Base-by-base conservation (phyloP, 2,329 filamentous ascomycete species). In the Mycosphaerella sp. region DNA sequence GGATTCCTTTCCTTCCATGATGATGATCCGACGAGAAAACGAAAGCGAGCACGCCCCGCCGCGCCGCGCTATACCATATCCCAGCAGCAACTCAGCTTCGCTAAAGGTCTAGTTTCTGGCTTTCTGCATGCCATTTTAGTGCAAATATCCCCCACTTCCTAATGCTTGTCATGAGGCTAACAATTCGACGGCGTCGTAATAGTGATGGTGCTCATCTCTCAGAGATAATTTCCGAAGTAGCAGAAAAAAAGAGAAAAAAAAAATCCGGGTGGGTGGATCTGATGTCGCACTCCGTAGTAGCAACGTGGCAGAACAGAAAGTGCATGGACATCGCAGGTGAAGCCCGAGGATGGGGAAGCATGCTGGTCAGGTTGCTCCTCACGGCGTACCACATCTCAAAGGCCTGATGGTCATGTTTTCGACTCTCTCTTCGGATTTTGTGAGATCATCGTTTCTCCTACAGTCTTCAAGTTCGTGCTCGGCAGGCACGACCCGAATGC, bases 111-210 rank as follows among this genome's bases (percentile, higher is more conserved):
- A 41, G 37, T 25, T 12, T 41, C 36, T 48, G 17, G 21, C 16
- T 25, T 12, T 41, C 36, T 48, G 17, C 44, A 41, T 35, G 16
- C 16, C 37, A 42, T 48, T 27, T 39, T 39, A 39, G 36, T 17
- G 36, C 36, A 16, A 16, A 6, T 16, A 13, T 9, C 8, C 36
- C n/a, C n/a, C 14, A 4, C 44, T 21, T 48, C 21, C 44, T 41
- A 48, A 32, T 21, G 44, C 28, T 46, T 14, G 44, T 27, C 32
- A 27, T 43, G 36, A 39, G 47, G 40, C 47, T 49, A 44, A 28
- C 47, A 28, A 43, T 32, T 16, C 39, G 30, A 40, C 28, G 42
- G 39, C 39, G 17, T 21, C 28, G 25, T n/a, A 40, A 49, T 43
- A 21, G 36, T 40, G 43, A 32, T 21, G 39, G 47, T 36, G 46